Evolutionary conservation across 768 basidiomycete genomes (phyloP), one percentile per base, ranked within the genome.

Genomic region (Russula olivacea): DNA sequence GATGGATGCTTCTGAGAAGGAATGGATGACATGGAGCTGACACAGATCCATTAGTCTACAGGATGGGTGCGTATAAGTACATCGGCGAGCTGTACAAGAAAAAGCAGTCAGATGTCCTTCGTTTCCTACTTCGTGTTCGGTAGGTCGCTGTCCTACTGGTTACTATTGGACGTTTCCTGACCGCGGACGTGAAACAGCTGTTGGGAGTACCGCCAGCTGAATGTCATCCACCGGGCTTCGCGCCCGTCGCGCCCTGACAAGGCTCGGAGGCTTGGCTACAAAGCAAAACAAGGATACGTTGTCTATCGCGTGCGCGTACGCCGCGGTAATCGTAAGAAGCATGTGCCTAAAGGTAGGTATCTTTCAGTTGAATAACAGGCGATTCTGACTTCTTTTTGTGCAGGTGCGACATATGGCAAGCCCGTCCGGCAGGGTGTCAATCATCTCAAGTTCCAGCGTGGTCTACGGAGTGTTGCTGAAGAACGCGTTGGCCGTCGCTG

Each of bases 341-440:
- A 89, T 66, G 96, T 90, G 64, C 90, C 90, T 71, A 99, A 99
- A 83, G 97, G 96, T 93, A 61, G 57, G 79, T 73, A 36, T 14
- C 15, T 17, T 15, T 49, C 3, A 15, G 36, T 28, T 14, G 28
- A 15, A 36, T 43, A n/a, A 61, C 21, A 9, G 14, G 38, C 23
- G 54, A 10, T 55, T 17, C 53, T n/a, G 30, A 30, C 36, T 38
- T 56, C 49, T 21, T 40, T 36, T 56, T 14, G 45, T 15, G 43
- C 52, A 92, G 91, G 93, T 83, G 96, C 96, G 57, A 98, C 96
- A 73, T 98, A 85, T 77, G 97, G 97, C 77, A 99, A 99, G 78
- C 97, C 97, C 77, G 95, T 97, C 68, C 91, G 89, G 75, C 97
- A 98, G 82, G 97, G 95, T 87, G 91, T 98, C 72, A 98, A 96